A percentile compares a stretch with the other conserved stretches of the same genome.
Evolutionary conservation across 2,329 filamentous ascomycete genomes (phyloP).

Genomic region (Aureobasidium sp.): DNA sequence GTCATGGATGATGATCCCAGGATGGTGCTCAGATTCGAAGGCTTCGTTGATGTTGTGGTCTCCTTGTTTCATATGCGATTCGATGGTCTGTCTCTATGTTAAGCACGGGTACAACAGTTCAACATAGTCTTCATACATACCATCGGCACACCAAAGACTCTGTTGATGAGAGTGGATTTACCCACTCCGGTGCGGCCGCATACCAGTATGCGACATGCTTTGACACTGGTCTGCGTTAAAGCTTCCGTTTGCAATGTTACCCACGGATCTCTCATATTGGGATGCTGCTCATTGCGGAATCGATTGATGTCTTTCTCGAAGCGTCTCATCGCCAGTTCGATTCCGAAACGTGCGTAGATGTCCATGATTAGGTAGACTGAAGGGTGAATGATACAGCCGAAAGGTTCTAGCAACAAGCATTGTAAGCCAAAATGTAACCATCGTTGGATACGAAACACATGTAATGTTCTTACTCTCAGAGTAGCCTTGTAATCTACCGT

Average conservation of each 20-base stretch:
- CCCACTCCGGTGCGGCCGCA: not conserved
- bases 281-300: not conserved
- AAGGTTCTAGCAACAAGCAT: not conserved
- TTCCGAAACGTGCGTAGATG: not conserved
- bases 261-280: not conserved
- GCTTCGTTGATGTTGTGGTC: not conserved
- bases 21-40: not conserved
- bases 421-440: not conserved
- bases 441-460: not conserved
- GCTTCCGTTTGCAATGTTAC: not conserved
- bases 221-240: not conserved
- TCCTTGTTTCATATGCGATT: not conserved
- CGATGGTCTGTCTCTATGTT: not conserved
- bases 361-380: not conserved
- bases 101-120: no score
- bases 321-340: not conserved
- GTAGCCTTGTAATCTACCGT: not conserved
- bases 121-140: no score
- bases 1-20: not conserved
- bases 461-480: not conserved
- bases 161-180: not conserved
- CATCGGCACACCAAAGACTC: not conserved
- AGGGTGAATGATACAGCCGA: not conserved
- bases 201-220: not conserved
- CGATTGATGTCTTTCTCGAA: not conserved